Percentiles rank a stretch among this genome's conserved stretches.
phyloP scores from a whole-genome alignment of 2,329 filamentous ascomycete genomes.

The Fusarium chlamydosporum region DNA sequence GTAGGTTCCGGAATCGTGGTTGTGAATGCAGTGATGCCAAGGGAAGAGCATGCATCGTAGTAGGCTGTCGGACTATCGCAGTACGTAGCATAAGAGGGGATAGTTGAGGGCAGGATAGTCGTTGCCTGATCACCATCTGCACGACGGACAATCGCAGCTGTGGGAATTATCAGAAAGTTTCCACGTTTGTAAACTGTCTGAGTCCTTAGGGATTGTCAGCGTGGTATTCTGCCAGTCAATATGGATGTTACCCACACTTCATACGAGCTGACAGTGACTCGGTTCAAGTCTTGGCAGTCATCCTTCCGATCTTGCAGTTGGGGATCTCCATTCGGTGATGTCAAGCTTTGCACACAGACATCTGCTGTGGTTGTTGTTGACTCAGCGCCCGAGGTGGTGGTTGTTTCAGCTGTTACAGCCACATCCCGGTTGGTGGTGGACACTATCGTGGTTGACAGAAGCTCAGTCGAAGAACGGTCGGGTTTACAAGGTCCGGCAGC shows the following conservation, averaged over 20 bases:
- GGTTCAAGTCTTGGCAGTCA: neutral
- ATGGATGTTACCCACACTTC: neutral
- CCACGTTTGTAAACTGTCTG: conserved; percentile 5
- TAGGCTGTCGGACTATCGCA: neutral
- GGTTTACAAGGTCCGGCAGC: too few relatives aligned
- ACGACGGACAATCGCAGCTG: neutral
- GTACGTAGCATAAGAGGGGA: neutral
- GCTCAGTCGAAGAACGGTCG: neutral
- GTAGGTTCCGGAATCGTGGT: neutral
- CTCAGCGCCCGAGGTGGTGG: neutral
- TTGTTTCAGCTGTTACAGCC: neutral
- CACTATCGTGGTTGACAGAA: neutral
- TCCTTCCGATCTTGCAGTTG: neutral
- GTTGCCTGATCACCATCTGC: neutral
- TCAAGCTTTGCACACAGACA: neutral
- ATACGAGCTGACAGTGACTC: neutral
- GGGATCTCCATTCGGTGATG: neutral
- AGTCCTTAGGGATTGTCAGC: neutral
- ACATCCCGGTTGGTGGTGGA: neutral
- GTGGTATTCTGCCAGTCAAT: neutral
- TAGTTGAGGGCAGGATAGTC: neutral
- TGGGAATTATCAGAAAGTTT: neutral
- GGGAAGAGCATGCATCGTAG: neutral
- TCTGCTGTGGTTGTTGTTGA: neutral
- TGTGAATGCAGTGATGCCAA: neutral